phyloP scores from a whole-genome alignment of 176 grass and related monocot genomes.

The Ensete ventricosum region DNA sequence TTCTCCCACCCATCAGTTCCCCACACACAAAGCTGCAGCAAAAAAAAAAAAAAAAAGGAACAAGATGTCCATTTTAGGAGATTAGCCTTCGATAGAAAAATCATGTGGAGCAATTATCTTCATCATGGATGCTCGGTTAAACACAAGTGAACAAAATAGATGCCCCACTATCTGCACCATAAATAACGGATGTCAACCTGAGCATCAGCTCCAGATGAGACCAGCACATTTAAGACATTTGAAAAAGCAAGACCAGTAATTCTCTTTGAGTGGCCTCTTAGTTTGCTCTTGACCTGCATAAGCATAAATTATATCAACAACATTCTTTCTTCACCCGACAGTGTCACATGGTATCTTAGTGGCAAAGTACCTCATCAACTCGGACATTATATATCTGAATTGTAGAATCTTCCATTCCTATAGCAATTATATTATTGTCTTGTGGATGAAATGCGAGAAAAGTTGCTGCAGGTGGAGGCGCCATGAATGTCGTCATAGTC shows the following conservation, averaged over 20 bases:
- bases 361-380: constrained; percentile 63
- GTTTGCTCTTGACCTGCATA: constrained; percentile 92
- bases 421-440: constrained; percentile 99
- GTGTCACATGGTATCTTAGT: constrained; percentile 9
- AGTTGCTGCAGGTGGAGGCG: constrained; percentile 85
- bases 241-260: constrained; percentile 98
- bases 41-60: neutral
- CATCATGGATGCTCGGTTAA: neutral
- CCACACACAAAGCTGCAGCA: constrained; percentile 84
- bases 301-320: neutral
- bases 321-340: neutral
- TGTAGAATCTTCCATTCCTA: constrained; percentile 97
- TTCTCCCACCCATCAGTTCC: constrained; percentile 95
- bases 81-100: neutral
- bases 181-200: constrained; percentile 46
- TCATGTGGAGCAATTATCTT: neutral
- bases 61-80: constrained; percentile 13
- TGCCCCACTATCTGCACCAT: neutral
- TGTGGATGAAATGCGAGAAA: constrained; percentile 98
- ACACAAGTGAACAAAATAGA: neutral
- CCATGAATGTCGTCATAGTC: constrained; percentile 99
- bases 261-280: constrained; percentile 92
- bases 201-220: constrained; percentile 93
- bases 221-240: constrained; percentile 75
- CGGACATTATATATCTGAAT: constrained; percentile 99